Base-by-base conservation (phyloP, 2,329 filamentous ascomycete species). In the Pestalotiopsis sp. region DNA sequence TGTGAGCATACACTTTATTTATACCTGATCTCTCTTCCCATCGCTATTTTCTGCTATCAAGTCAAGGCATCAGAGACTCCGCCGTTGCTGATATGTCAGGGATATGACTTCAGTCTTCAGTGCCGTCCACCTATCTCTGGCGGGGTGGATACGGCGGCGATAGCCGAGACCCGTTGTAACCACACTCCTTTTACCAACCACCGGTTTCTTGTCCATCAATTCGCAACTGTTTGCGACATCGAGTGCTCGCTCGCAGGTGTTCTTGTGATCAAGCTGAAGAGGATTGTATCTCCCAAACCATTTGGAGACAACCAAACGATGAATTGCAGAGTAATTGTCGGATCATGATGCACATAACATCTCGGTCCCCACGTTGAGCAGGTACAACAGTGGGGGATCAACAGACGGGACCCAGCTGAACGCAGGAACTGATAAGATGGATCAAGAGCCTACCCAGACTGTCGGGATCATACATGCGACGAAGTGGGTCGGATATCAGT, bases 31-130 rank as follows among this genome's bases (percentile, higher is more conserved):
- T 27, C 9, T 49, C 11, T 45, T 20, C 3, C 31, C 3, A 49
- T 52, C 5, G 38, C 20, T 13, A n/a, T 20, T n/a, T 52, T 3
- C 23, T 11, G 38, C 31, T 49, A 49, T 49, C 39, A 13, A 12
- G 36, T 20, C 12, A n/a, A 38, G 27, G 12, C 13, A 38, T n/a
- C 11, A 7, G 6, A 6, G 14, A 13, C 49, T 45, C 61, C 38
- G 4, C 17, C 1, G 27, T 13, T 17, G 17, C n/a, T 9, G 23
- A 45, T 52, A 49, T 64, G 41, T 64, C 61, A 64, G 20, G 11
- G 39, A n/a, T 49, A 64, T 64, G 61, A 45, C 61, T 64, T 25
- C 61, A 49, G 41, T 62, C n/a, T 38, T 62, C 13, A 39, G 31
- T 36, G 31, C 31, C 31, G 31, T 36, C 11, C 7, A n/a, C 49